Evolutionary conservation across 805 yeast species (phyloP).

Genomic region (Priceomyces fermenticarens): DNA sequence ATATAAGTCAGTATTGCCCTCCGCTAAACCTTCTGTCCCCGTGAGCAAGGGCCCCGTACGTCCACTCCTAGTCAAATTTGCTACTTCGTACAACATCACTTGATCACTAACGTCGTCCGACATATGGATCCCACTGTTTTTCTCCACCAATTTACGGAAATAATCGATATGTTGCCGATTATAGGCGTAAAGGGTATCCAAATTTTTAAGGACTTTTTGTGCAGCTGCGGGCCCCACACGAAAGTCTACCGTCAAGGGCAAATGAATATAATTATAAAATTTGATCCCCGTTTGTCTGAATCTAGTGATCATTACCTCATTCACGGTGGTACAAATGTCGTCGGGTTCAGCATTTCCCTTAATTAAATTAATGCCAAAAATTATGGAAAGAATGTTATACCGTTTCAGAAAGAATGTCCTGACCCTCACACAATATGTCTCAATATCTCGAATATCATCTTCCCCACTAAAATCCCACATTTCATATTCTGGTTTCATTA

Average conservation of each 20-base stretch:
- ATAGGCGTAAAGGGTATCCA: conserved; percentile 9
- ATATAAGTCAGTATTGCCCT: neutral
- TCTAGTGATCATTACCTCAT: conserved; percentile 20
- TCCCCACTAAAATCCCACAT: neutral
- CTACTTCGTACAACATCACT: neutral
- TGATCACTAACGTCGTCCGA: neutral
- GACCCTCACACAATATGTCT: conserved; percentile 16
- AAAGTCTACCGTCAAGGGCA: conserved; percentile 12
- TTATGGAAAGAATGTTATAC: conserved; percentile 12
- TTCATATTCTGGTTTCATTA: conserved; percentile 9
- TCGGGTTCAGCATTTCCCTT: conserved; percentile 7
- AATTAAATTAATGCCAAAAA: conserved; percentile 14
- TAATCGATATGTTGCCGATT: conserved; percentile 14
- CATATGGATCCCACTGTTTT: neutral
- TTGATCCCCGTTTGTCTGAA: conserved; percentile 12
- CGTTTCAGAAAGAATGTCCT: conserved; percentile 19
- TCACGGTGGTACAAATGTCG: conserved; percentile 8
- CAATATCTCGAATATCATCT: conserved; percentile 5
- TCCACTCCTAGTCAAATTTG: neutral
- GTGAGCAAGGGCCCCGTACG: neutral
- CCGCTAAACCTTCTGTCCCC: neutral
- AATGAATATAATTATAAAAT: conserved; percentile 16
- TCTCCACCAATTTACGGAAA: conserved; percentile 3
- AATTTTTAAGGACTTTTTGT: conserved; percentile 2
- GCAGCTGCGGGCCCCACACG: neutral